Evolutionary conservation across 495 filamentous ascomycete genomes (phyloP), one percentile per base, ranked within the genome.

Genomic region (Zalerion maritima): DNA sequence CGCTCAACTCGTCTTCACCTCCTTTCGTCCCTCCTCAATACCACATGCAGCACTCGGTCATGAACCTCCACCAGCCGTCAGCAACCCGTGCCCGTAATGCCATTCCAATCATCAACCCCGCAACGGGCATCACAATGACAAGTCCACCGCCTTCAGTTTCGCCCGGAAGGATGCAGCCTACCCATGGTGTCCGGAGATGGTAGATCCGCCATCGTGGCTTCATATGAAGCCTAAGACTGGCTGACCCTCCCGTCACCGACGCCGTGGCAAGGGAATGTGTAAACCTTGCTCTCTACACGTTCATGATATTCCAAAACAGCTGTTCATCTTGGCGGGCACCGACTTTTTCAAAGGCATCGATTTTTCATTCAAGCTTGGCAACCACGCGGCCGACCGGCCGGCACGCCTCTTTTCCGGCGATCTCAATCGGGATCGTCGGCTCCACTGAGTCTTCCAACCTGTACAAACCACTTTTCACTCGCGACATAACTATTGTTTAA

Each of bases 51-150:
- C 54, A 60, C 24, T 49, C 64, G 24, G 50, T 67, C 40, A 60
- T 81, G 37, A 91, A 83, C 56, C 67, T 81, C 43, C 81, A 91
- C 48, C 89, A 94, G 61, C 80, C 83, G 22, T 55, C 82, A 29
- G 78, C 86, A 31, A 78, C 80, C 34, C 81, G 91, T 50, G 73
- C 77, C 40, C 81, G 87, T 42, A 96, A 94, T 50, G 83, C 89
- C 42, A 99, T 99, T 42, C 91, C 89, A 11, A 99, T 99, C 51
- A 78, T 99, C 58, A 94, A 99, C 67, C 89, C 89, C 19, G 78
- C 65, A 36, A 96, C 91, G 18, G 84, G 89, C 37, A 71, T 87
- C 56, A 73, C 71, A 39, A 67, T 93, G 56, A 71, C 85, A 19
- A 93, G 85, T 62, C 91, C 89, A 40, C 87, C 89, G 2, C 78